Percentiles rank a stretch among this genome's conserved stretches.
These are phyloP conservation scores for Leishmania turanica DNA, from an alignment of 208 protist genomes.

Conservation along the genomic window DNA sequence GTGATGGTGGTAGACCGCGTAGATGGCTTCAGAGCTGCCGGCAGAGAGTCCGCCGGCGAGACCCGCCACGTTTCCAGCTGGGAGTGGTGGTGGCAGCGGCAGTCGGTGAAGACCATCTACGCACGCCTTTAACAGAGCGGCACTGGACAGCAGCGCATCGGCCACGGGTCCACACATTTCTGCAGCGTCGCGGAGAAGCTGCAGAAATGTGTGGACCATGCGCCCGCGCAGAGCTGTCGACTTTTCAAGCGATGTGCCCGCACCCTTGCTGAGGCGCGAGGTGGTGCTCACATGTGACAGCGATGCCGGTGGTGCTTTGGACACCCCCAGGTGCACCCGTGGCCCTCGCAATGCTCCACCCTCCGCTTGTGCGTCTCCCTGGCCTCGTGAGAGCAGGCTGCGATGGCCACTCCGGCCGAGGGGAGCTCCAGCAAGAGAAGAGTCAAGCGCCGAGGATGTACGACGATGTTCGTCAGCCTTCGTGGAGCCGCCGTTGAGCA, in stretches of 20 bases:
- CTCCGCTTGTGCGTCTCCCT: background rate
- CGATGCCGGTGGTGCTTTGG: background rate
- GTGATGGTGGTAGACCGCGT: background rate
- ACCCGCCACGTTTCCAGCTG: background rate
- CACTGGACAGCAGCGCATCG: conserved; percentile 25
- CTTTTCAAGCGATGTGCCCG: background rate
- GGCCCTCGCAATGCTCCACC: background rate
- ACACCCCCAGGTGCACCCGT: background rate
- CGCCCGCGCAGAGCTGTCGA: conserved; percentile 1
- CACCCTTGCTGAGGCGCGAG: background rate
- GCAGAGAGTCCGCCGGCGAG: background rate
- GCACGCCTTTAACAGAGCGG: conserved; percentile 14
- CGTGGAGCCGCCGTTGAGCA: background rate
- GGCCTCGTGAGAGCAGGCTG: conserved; percentile 19
- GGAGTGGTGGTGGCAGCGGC: background rate
- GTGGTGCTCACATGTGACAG: background rate
- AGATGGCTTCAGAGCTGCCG: conserved; percentile 11
- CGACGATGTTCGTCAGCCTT: background rate
- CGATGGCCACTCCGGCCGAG: conserved; percentile 2
- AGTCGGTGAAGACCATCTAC: conserved; percentile 7
- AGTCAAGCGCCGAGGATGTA: background rate
- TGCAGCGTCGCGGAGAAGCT: conserved; percentile 17
- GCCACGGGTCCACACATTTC: conserved; percentile 17
- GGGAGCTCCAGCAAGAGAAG: background rate
- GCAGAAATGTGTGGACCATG: background rate